phyloP scores from a whole-genome alignment of 371 early-diverging fungal species.

The Mucor circinelloides region DNA sequence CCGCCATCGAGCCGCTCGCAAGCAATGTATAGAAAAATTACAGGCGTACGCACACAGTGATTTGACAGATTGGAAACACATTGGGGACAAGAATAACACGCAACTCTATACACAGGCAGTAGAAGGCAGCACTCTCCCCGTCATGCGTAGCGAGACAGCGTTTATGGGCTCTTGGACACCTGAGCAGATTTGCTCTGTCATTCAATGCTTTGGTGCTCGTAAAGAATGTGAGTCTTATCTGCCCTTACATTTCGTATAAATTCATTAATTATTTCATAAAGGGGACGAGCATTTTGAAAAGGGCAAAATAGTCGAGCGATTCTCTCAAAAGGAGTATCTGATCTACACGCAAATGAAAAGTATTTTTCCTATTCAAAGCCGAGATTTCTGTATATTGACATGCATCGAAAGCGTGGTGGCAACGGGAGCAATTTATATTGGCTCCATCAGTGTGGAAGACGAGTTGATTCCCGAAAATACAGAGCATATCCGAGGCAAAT shows the following conservation, averaged over 20 bases:
- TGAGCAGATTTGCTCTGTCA: conserved; percentile 55
- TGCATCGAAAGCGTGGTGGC: conserved; percentile 56
- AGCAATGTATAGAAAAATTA: conserved; percentile 40
- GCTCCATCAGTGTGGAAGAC: conserved; percentile 60
- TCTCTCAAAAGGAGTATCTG: conserved; percentile 57
- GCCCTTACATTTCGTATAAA: background rate
- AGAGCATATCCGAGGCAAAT: conserved; percentile 47
- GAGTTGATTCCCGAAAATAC: conserved; percentile 44
- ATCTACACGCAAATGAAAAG: conserved; percentile 52
- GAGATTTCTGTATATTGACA: conserved; percentile 54
- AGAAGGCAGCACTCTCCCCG: conserved; percentile 47
- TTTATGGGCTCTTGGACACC: conserved; percentile 54
- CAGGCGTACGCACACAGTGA: conserved; percentile 43
- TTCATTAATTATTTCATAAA: background rate
- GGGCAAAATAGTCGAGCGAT: conserved; percentile 54
- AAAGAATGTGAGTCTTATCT: conserved; percentile 33
- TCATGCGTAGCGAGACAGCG: conserved; percentile 53
- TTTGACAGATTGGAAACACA: conserved; percentile 50
- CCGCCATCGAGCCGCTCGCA: conserved; percentile 37
- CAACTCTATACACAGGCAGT: conserved; percentile 50
- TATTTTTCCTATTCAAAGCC: conserved; percentile 52
- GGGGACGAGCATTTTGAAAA: conserved; percentile 64
- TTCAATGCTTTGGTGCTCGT: conserved; percentile 52
- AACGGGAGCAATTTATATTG: conserved; percentile 56
- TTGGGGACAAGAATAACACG: conserved; percentile 42